Evolutionary conservation across 2,329 filamentous ascomycete genomes (phyloP).

Genomic region (Sporothrix globosa): DNA sequence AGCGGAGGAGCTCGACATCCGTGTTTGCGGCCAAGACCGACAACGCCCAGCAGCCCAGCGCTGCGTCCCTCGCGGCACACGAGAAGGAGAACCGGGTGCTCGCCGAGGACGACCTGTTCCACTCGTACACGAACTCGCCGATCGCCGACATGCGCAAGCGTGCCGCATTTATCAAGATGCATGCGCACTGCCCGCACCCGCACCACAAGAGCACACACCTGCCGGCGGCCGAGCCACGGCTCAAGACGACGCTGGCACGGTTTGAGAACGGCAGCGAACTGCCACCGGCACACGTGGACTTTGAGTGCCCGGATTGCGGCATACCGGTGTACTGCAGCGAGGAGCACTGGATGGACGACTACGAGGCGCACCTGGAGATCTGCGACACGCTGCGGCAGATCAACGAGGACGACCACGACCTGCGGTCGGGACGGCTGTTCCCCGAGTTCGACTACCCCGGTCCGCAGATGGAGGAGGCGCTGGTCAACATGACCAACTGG

Average conservation of each 20-base stretch:
- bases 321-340: constrained; percentile 92
- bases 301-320: constrained; percentile 95
- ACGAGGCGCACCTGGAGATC: constrained; percentile 87
- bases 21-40: constrained; percentile 30
- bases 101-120: constrained; percentile 82
- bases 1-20: constrained; percentile 30
- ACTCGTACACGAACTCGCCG: constrained; percentile 86
- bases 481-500: constrained; percentile 98
- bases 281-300: constrained; percentile 80
- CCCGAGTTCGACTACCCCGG: constrained; percentile 92
- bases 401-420: constrained; percentile 97
- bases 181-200: constrained; percentile 91
- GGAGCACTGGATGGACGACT: constrained; percentile 94
- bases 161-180: constrained; percentile 87
- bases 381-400: constrained; percentile 90
- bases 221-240: constrained; percentile 41
- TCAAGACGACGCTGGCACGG: constrained; percentile 35
- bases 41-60: background rate
- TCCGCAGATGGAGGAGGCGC: constrained; percentile 84
- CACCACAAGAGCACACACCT: constrained; percentile 74
- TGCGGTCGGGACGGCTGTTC: constrained; percentile 87
- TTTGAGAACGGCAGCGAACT: constrained; percentile 51
- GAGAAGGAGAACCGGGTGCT: constrained; percentile 48
- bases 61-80: constrained; percentile 35
- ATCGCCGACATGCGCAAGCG: constrained; percentile 84